These are phyloP conservation scores for Amanita inopinata DNA, from an alignment of 768 basidiomycete species.

Conservation along the genomic window DNA sequence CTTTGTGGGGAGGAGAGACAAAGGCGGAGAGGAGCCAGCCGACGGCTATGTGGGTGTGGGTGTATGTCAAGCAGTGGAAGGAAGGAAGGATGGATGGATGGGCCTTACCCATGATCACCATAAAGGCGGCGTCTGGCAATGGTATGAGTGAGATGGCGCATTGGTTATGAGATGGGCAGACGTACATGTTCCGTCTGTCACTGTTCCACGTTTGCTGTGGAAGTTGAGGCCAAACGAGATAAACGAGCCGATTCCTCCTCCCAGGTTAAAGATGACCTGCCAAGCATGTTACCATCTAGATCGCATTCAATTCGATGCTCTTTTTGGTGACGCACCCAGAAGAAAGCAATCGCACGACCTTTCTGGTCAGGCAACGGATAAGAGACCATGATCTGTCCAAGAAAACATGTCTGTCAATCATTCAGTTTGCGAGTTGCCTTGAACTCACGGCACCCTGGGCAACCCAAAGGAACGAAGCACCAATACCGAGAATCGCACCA, in stretches of 20 bases:
- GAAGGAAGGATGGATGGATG: no score
- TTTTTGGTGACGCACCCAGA: slow-evolving; percentile 14
- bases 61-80: background rate
- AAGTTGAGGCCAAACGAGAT: slow-evolving; percentile 21
- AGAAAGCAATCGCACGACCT: slow-evolving; percentile 18
- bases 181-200: slow-evolving; percentile 22
- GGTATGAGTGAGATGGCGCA: no score
- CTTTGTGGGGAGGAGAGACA: slow-evolving; percentile 19
- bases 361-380: slow-evolving; percentile 21
- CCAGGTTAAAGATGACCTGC: slow-evolving; percentile 21
- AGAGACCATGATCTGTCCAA: slow-evolving; percentile 19
- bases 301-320: background rate
- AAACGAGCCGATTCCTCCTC: slow-evolving; percentile 22
- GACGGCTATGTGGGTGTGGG: slow-evolving; percentile 11
- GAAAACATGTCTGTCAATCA: background rate
- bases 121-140: no score
- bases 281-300: background rate
- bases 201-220: slow-evolving; percentile 19
- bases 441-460: slow-evolving; percentile 19
- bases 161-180: background rate
- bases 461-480: slow-evolving; percentile 21
- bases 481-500: slow-evolving; percentile 20
- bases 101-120: no score
- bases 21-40: slow-evolving; percentile 18
- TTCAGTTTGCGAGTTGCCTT: background rate